Percentiles rank a stretch among this genome's conserved stretches.
These are phyloP conservation scores for Linderniella brevidens DNA, from an alignment of 257 asterid species.

Conservation along the genomic window DNA sequence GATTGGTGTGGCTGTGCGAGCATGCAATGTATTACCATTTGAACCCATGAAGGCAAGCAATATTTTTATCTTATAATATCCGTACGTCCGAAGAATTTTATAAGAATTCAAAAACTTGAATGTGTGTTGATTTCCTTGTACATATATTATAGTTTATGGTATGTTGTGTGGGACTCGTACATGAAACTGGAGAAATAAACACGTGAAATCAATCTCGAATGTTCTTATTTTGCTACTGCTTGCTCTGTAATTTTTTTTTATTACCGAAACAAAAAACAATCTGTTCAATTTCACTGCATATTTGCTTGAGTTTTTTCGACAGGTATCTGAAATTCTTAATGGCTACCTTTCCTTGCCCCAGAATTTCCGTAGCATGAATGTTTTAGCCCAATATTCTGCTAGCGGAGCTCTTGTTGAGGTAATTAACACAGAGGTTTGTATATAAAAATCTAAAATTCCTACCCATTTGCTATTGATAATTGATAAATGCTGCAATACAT, in stretches of 20 bases:
- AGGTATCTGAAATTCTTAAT: constrained; percentile 27
- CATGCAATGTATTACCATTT: constrained; percentile 16
- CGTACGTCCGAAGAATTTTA: constrained; percentile 4
- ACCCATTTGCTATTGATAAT: too few relatives aligned
- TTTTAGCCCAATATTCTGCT: constrained; percentile 17
- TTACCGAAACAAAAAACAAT: neutral
- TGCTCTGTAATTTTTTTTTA: too few relatives aligned
- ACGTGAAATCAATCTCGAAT: constrained; percentile 1
- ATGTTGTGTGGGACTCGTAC: neutral
- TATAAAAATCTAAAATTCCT: too few relatives aligned
- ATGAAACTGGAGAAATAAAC: constrained; percentile 3
- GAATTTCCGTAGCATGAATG: constrained; percentile 20
- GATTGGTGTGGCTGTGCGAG: constrained; percentile 36
- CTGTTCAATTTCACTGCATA: neutral
- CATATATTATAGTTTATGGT: neutral
- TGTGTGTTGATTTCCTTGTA: constrained; percentile 3
- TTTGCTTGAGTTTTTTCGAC: constrained; percentile 5
- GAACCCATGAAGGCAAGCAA: constrained; percentile 26
- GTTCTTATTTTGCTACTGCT: too few relatives aligned
- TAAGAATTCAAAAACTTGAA: neutral
- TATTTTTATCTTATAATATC: constrained; percentile 5
- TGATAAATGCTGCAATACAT: too few relatives aligned
- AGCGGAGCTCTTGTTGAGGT: constrained; percentile 28
- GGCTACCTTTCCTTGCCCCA: constrained; percentile 24
- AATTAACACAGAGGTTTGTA: constrained; percentile 23